Evolutionary conservation across 192 early-diverging fungal species (phyloP).

Genomic region (Coemansia sp.): DNA sequence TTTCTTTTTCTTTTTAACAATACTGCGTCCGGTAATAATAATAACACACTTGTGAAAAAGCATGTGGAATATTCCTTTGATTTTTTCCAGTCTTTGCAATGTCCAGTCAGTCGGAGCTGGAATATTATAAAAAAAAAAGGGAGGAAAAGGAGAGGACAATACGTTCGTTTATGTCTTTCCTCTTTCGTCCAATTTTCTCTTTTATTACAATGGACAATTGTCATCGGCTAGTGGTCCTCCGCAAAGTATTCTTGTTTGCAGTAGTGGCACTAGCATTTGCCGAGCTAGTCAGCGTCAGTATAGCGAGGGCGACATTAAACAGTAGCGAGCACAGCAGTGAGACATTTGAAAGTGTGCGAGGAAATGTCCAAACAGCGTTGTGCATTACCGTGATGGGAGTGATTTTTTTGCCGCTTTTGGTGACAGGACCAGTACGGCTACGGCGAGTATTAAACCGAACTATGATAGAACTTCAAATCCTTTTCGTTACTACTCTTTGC

Average conservation of each 20-base stretch:
- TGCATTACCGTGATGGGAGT: slow-evolving; percentile 12
- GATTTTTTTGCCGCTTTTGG: slow-evolving; percentile 17
- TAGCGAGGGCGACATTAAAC: slow-evolving; percentile 22
- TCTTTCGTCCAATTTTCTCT: not conserved
- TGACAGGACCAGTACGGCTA: slow-evolving; percentile 18
- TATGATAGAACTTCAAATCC: slow-evolving; percentile 22
- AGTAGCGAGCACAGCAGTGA: not conserved
- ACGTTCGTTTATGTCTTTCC: not conserved
- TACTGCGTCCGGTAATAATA: not conserved
- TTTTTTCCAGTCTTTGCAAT: not conserved
- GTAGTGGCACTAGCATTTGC: slow-evolving; percentile 6
- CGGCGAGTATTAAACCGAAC: slow-evolving; percentile 44
- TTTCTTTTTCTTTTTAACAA: slow-evolving; percentile 20
- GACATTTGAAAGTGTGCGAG: not conserved
- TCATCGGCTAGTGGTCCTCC: slow-evolving; percentile 19
- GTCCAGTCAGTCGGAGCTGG: not conserved
- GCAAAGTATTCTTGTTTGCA: slow-evolving; percentile 15
- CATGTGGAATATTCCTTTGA: not conserved
- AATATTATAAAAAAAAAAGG: not conserved
- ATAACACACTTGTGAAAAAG: not conserved
- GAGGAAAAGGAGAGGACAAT: no score
- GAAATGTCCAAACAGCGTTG: no score
- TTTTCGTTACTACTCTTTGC: slow-evolving; percentile 22
- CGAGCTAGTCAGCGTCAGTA: slow-evolving; percentile 20
- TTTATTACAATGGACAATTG: slow-evolving; percentile 22